A percentile compares a stretch with the other conserved stretches of the same genome.
These are phyloP conservation scores for Mycena sp. DNA, from an alignment of 1,284 basidiomycete species.

Conservation along the genomic window DNA sequence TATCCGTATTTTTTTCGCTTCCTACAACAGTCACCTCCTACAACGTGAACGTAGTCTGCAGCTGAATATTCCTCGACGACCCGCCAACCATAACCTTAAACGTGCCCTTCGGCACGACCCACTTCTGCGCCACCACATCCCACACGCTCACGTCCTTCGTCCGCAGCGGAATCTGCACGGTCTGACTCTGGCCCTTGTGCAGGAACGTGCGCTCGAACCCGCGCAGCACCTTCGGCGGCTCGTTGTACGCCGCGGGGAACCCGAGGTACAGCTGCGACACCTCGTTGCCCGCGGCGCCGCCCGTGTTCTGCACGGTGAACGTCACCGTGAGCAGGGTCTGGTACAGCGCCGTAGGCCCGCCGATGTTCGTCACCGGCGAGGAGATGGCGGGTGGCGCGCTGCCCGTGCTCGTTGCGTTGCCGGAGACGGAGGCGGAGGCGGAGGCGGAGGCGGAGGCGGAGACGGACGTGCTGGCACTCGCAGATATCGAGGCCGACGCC, in stretches of 20 bases:
- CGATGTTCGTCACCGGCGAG: conserved; percentile 17
- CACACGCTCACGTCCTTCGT: conserved; percentile 27
- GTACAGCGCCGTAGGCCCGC: conserved; percentile 19
- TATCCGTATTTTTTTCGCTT: too few species aligned
- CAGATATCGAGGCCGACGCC: neutral
- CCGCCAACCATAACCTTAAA: conserved; percentile 13
- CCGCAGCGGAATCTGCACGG: conserved; percentile 13
- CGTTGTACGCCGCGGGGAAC: conserved; percentile 17
- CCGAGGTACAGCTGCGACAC: conserved; percentile 30
- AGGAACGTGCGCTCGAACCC: conserved; percentile 22
- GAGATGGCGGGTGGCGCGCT: conserved; percentile 5
- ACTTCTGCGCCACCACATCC: conserved; percentile 22
- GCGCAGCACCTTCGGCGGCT: conserved; percentile 25
- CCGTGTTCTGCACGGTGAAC: conserved; percentile 23
- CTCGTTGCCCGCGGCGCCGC: conserved; percentile 19
- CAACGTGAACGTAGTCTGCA: conserved; percentile 2
- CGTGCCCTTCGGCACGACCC: conserved; percentile 10
- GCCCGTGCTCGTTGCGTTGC: conserved; percentile 5
- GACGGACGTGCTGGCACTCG: neutral
- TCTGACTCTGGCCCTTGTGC: conserved; percentile 5
- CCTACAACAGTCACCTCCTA: neutral
- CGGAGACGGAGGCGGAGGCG: neutral
- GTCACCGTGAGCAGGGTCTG: conserved; percentile 1
- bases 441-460: conserved; percentile 2
- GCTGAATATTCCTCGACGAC: conserved; percentile 11